phyloP scores from a whole-genome alignment of 2,329 filamentous ascomycete genomes.

The Paramyrothecium sp. region DNA sequence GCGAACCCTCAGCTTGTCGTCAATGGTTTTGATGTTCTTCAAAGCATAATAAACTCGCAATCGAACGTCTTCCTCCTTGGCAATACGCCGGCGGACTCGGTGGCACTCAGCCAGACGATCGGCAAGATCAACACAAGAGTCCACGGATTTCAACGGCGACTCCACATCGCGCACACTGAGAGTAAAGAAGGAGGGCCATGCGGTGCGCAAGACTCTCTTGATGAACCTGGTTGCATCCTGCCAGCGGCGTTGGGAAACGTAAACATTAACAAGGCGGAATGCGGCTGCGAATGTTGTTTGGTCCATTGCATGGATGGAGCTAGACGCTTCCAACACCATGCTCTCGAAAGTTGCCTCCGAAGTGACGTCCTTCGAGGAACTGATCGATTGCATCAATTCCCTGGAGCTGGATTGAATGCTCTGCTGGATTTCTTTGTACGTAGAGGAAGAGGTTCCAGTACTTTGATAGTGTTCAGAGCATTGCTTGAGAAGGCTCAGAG shows the following conservation, averaged over 20 bases:
- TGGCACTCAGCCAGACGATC: constrained; percentile 45
- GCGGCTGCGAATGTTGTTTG: constrained; percentile 37
- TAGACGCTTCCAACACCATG: constrained; percentile 39
- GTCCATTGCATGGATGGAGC: constrained; percentile 33
- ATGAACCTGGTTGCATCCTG: constrained; percentile 43
- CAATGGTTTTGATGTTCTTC: constrained; percentile 21
- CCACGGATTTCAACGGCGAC: constrained; percentile 37
- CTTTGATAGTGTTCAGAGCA: constrained; percentile 32
- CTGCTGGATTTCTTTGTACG: constrained; percentile 40
- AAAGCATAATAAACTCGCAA: constrained; percentile 31
- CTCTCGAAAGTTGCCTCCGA: constrained; percentile 41
- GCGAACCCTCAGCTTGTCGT: constrained; percentile 21
- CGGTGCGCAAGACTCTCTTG: constrained; percentile 38
- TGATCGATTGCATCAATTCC: constrained; percentile 36
- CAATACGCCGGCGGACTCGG: constrained; percentile 27
- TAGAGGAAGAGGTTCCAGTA: constrained; percentile 26
- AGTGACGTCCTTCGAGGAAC: constrained; percentile 22
- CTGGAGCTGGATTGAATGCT: constrained; percentile 39
- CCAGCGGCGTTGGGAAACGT: constrained; percentile 45
- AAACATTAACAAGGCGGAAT: constrained; percentile 35
- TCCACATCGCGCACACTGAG: constrained; percentile 40
- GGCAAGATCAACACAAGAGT: constrained; percentile 45
- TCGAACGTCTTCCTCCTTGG: constrained; percentile 32
- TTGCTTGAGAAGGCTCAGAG: constrained; percentile 46
- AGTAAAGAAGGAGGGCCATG: constrained; percentile 45